Evolutionary conservation across 495 filamentous ascomycete species (phyloP), one percentile per base, ranked within the genome.

Genomic region (Apiosordaria backusii): DNA sequence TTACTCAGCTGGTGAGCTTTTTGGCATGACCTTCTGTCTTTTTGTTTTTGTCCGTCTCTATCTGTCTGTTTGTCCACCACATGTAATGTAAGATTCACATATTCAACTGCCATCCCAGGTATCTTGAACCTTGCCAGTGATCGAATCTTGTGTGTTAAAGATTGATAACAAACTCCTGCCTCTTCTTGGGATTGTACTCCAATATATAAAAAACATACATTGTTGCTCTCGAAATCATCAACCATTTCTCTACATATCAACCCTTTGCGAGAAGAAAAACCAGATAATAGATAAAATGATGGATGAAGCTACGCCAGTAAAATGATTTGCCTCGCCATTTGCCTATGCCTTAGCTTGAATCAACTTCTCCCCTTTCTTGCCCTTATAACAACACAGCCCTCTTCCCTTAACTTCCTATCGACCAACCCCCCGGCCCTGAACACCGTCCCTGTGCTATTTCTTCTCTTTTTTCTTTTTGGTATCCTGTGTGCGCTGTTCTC

Each of bases 301-400:
- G 35, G 35, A 45, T 57, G 53, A 52, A 57, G 55, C 53, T 64
- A 58, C 52, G 62, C 62, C 53, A 29, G 55, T 29, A 57, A 64
- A 24, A 24, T 57, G 62, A 64, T 57, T 29, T 52, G 59, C 16
- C 16, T n/a, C 13, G 25, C 10, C 29, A 27, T 18, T 45, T 45
- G 35, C 35, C 5, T 35, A 5, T 35, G 2, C 29, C 29, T 15
- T 45, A 45, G 35, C 35, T 45, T 13, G 3, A 15, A 45, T 15
- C 35, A 45, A 13, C 35, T 45, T 45, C 10, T 13, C 35, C 35
- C 35, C 16, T 9, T 45, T 3, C 35, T 45, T 13, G 10, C 10
- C 35, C 35, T 13, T 18, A n/a, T n/a, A n/a, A n/a, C n/a, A n/a
- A n/a, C n/a, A n/a, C n/a, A n/a, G n/a, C n/a, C n/a, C n/a, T n/a